Percentiles rank a stretch among this genome's conserved stretches.
phyloP scores from a whole-genome alignment of 2,329 filamentous ascomycete species.

The Xylaria sp. region DNA sequence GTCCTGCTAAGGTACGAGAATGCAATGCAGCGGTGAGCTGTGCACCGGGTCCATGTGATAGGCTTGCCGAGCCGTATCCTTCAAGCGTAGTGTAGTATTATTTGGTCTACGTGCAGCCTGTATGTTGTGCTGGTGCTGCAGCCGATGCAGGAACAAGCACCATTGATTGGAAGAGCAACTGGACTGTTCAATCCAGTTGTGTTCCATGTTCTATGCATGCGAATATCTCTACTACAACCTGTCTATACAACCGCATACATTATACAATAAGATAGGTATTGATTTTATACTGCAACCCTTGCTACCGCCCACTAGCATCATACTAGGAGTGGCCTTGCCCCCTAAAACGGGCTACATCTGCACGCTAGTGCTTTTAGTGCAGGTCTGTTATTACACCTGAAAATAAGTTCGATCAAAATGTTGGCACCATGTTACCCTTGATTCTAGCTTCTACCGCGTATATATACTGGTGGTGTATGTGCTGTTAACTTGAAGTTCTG shows the following conservation, averaged over 20 bases:
- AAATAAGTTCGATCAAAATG: neutral
- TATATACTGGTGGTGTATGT: neutral
- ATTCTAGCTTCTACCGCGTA: neutral
- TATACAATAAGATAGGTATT: neutral
- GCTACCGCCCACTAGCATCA: neutral
- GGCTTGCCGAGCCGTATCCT: constrained; percentile 18
- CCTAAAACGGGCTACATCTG: constrained; percentile 3
- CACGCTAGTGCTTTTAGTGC: constrained; percentile 1
- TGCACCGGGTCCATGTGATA: neutral
- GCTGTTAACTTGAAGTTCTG: neutral
- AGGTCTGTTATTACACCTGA: neutral
- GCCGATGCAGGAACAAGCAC: constrained; percentile 16
- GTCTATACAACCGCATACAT: neutral
- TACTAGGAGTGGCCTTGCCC: neutral
- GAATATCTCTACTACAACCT: neutral
- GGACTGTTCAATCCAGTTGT: constrained; percentile 3
- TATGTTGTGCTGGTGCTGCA: constrained; percentile 8
- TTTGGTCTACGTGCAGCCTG: constrained; percentile 2
- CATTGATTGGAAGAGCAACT: constrained; percentile 11
- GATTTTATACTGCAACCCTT: neutral
- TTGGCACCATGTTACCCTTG: neutral
- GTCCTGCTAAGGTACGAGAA: constrained; percentile 2
- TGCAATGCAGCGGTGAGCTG: constrained; percentile 22
- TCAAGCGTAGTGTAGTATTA: constrained; percentile 6
- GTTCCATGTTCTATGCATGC: constrained; percentile 3